Conservation (phyloP, 805 yeast genomes). For the Metschnikowia matae region DNA sequence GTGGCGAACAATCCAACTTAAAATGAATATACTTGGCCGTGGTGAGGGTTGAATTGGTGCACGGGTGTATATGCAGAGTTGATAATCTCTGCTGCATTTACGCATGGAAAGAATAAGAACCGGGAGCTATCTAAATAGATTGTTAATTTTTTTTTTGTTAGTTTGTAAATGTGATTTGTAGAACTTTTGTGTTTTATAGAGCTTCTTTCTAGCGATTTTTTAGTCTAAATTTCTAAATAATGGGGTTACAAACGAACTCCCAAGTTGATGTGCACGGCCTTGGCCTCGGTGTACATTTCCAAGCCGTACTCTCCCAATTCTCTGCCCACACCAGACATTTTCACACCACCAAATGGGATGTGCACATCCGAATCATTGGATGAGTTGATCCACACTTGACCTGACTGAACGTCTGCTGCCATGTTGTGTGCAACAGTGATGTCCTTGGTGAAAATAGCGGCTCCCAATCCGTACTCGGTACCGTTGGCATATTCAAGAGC, state of each 20-base stretch:
- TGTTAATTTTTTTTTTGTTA: too few species aligned
- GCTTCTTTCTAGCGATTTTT: too few species aligned
- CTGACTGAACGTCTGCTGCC: conserved; percentile 59
- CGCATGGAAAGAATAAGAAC: background rate
- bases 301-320: conserved; percentile 77
- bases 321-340: conserved; percentile 75
- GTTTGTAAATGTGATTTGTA: too few species aligned
- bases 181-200: too few species aligned
- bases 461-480: conserved; percentile 75
- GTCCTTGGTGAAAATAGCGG: conserved; percentile 72
- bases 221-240: background rate
- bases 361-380: conserved; percentile 61
- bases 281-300: conserved; percentile 65
- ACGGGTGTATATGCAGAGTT: background rate
- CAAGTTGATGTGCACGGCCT: conserved; percentile 73
- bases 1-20: background rate
- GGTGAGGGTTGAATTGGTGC: conserved; percentile 1
- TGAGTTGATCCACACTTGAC: conserved; percentile 66
- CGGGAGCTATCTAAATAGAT: too few species aligned
- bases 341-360: conserved; percentile 80
- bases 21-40: background rate
- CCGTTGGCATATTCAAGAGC: conserved; percentile 67
- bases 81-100: background rate
- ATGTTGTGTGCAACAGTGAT: conserved; percentile 60
- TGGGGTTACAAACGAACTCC: conserved; percentile 30